These are phyloP conservation scores for Aphanomyces invadans DNA, from an alignment of 352 stramenopile species.

Conservation along the genomic window DNA sequence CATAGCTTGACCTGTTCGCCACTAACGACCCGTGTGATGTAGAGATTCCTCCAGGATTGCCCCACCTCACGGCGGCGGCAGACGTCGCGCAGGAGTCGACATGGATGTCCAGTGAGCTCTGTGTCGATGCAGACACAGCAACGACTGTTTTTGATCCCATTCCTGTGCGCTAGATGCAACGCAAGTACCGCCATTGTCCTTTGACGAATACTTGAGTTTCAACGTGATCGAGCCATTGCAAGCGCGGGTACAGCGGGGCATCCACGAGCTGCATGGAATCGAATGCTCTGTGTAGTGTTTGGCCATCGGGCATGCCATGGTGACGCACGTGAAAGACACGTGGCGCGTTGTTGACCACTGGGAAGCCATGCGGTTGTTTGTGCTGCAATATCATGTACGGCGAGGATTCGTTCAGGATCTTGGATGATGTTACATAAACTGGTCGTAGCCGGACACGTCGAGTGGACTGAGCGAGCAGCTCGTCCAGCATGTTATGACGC, in stretches of 20 bases:
- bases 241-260: background rate
- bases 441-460: slow-evolving; percentile 13
- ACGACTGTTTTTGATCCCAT: too few species aligned
- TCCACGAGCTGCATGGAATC: background rate
- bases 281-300: slow-evolving; percentile 13
- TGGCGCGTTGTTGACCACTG: slow-evolving; percentile 1
- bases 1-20: background rate
- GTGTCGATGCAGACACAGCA: too few species aligned
- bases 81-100: too few species aligned
- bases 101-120: too few species aligned
- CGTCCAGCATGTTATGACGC: background rate
- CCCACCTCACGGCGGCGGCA: background rate
- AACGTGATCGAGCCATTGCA: background rate
- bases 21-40: background rate
- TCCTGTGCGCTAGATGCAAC: background rate
- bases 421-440: too few species aligned
- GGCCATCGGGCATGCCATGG: background rate
- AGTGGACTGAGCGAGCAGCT: background rate
- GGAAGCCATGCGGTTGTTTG: slow-evolving; percentile 7
- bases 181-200: background rate
- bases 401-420: background rate
- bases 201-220: background rate
- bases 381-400: slow-evolving; percentile 15
- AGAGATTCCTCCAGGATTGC: background rate
- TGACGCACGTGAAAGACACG: background rate